phyloP scores from a whole-genome alignment of 495 filamentous ascomycete species.

The Thermochaetoides thermophila region DNA sequence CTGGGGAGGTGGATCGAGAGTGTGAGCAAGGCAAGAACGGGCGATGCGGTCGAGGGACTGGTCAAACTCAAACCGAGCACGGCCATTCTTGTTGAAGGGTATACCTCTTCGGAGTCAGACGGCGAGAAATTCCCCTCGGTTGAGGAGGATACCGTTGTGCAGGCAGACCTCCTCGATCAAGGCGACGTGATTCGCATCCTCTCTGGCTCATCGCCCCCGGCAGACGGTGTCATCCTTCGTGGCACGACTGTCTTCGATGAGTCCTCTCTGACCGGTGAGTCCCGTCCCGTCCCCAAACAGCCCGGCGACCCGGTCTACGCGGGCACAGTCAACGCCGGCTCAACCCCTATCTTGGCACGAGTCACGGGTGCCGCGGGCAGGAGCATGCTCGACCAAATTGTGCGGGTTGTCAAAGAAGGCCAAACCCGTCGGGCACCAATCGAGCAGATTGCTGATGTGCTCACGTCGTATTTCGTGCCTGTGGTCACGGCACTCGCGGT shows the following conservation, averaged over 20 bases:
- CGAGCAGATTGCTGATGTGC: slow-evolving; percentile 66
- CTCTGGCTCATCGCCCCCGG: slow-evolving; percentile 72
- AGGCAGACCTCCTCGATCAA: slow-evolving; percentile 65
- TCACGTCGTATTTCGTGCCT: slow-evolving; percentile 85
- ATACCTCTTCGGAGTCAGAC: slow-evolving; percentile 5
- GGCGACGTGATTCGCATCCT: slow-evolving; percentile 66
- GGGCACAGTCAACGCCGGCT: slow-evolving; percentile 73
- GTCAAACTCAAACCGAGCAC: slow-evolving; percentile 67
- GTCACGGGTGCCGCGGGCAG: slow-evolving; percentile 57
- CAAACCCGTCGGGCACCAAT: slow-evolving; percentile 78
- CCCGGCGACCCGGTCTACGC: slow-evolving; percentile 62
- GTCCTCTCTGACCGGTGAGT: slow-evolving; percentile 82
- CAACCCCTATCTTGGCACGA: slow-evolving; percentile 45
- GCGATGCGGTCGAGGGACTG: slow-evolving; percentile 71
- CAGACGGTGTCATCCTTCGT: slow-evolving; percentile 56
- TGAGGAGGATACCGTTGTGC: slow-evolving; percentile 28
- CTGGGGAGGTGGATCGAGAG: slow-evolving; percentile 68
- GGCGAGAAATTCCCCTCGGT: too few species aligned
- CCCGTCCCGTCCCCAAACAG: slow-evolving; percentile 55
- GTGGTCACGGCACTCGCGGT: slow-evolving; percentile 70
- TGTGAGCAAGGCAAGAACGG: slow-evolving; percentile 84
- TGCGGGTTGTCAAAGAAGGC: slow-evolving; percentile 78
- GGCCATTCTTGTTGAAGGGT: slow-evolving; percentile 49
- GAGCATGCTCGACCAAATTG: slow-evolving; percentile 88
- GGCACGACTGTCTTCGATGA: slow-evolving; percentile 70